phyloP scores from a whole-genome alignment of 108 stramenopile genomes.

The Cyclotella kingstonii region DNA sequence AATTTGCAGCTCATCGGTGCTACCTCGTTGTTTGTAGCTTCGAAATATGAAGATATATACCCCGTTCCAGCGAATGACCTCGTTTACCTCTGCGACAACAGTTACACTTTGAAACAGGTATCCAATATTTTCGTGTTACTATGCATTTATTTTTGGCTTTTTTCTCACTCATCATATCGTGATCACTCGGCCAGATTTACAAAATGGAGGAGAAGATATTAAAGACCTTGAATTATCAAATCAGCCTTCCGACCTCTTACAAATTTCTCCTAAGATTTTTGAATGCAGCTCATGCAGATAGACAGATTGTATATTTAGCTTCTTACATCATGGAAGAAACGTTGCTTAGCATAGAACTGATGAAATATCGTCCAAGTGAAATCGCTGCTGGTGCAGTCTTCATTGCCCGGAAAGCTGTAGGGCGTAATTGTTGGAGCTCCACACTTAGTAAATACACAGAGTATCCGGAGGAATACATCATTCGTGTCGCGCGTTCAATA shows the following conservation, averaged over 20 bases:
- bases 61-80: conserved; percentile 77
- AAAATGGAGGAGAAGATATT: conserved; percentile 87
- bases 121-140: not conserved
- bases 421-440: conserved; percentile 74
- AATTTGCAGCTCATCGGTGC: conserved; percentile 90
- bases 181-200: conserved; percentile 58
- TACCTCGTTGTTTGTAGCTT: conserved; percentile 77
- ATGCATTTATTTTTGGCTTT: not conserved
- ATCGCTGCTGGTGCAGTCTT: conserved; percentile 85
- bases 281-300: conserved; percentile 82
- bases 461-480: conserved; percentile 76
- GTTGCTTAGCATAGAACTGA: conserved; percentile 72
- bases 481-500: conserved; percentile 59
- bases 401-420: conserved; percentile 67
- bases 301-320: conserved; percentile 68
- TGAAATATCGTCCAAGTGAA: conserved; percentile 75
- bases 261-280: conserved; percentile 85
- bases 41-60: conserved; percentile 95
- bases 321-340: conserved; percentile 77
- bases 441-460: conserved; percentile 74
- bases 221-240: conserved; percentile 70
- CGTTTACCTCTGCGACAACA: conserved; percentile 78
- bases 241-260: conserved; percentile 81
- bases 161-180: not conserved
- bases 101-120: conserved; percentile 52